Evolutionary conservation across 2,329 filamentous ascomycete genomes (phyloP).

Genomic region (Penicillium sp.): DNA sequence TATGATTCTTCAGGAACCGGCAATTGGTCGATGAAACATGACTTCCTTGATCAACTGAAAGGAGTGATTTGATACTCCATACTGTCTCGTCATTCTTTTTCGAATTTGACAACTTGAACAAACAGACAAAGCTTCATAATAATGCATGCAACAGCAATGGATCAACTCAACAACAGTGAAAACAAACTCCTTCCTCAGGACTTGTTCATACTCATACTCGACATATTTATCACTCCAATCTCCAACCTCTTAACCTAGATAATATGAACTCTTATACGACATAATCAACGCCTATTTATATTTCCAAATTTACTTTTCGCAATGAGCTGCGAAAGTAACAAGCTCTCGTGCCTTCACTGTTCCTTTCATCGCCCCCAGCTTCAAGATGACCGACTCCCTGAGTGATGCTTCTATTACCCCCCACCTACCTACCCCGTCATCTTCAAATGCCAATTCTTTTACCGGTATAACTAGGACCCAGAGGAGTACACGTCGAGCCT

Average conservation of each 20-base stretch:
- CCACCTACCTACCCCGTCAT: not conserved
- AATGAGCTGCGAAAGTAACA: not conserved
- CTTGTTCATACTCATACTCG: not conserved
- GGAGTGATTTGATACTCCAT: not conserved
- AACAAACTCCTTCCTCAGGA: not conserved
- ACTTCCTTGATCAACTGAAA: not conserved
- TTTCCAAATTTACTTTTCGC: not conserved
- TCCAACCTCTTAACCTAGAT: not conserved
- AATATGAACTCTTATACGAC: not conserved
- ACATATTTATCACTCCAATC: not conserved
- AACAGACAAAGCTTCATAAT: not conserved
- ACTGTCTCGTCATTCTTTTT: not conserved
- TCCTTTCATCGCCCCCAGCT: not conserved
- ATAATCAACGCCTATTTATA: not conserved
- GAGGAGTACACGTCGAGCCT: not conserved
- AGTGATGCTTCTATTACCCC: not conserved
- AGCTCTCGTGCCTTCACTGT: not conserved
- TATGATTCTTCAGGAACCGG: not conserved
- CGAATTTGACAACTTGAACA: not conserved
- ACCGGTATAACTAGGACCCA: not conserved
- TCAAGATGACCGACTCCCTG: not conserved
- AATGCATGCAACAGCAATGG: not conserved
- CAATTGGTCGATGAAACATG: not conserved
- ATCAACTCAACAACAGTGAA: not conserved
- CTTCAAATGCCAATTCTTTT: constrained; percentile 2